phyloP scores from a whole-genome alignment of 208 protist genomes.

The Herpetomonas tarakana region DNA sequence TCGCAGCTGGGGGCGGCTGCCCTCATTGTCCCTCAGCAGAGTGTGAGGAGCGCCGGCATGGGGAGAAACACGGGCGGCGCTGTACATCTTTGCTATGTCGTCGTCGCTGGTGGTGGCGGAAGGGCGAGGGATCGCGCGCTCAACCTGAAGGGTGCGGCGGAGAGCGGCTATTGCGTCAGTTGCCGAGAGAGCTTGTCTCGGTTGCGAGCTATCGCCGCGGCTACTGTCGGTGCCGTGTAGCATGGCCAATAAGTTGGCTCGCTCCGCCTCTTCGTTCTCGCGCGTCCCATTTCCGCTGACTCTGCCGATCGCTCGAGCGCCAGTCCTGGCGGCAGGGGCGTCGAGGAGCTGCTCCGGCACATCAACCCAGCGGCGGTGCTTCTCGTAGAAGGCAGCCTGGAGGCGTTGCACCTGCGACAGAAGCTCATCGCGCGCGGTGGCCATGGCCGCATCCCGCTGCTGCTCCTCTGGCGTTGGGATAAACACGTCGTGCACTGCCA shows the following conservation, averaged over 20 bases:
- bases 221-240: slow-evolving; percentile 11
- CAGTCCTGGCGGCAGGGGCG: background rate
- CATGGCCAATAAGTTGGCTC: slow-evolving; percentile 19
- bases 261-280: slow-evolving; percentile 22
- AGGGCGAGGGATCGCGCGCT: slow-evolving; percentile 24
- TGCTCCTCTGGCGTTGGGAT: slow-evolving; percentile 46
- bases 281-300: background rate
- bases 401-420: slow-evolving; percentile 71
- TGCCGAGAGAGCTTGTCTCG: background rate
- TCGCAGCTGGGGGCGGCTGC: too few species aligned
- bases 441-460: slow-evolving; percentile 36
- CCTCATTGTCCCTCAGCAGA: too few species aligned
- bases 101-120: slow-evolving; percentile 31
- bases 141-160: slow-evolving; percentile 13
- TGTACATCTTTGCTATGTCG: slow-evolving; percentile 20
- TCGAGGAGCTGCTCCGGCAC: slow-evolving; percentile 61
- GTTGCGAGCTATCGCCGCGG: background rate
- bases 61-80: too few species aligned
- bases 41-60: too few species aligned
- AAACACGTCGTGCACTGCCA: slow-evolving; percentile 33
- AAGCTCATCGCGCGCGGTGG: slow-evolving; percentile 64
- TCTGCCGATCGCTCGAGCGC: background rate
- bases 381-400: slow-evolving; percentile 69
- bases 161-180: slow-evolving; percentile 17
- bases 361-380: slow-evolving; percentile 83